Evolutionary conservation across 768 basidiomycete genomes (phyloP).

Genomic region (Suillus alpinus): DNA sequence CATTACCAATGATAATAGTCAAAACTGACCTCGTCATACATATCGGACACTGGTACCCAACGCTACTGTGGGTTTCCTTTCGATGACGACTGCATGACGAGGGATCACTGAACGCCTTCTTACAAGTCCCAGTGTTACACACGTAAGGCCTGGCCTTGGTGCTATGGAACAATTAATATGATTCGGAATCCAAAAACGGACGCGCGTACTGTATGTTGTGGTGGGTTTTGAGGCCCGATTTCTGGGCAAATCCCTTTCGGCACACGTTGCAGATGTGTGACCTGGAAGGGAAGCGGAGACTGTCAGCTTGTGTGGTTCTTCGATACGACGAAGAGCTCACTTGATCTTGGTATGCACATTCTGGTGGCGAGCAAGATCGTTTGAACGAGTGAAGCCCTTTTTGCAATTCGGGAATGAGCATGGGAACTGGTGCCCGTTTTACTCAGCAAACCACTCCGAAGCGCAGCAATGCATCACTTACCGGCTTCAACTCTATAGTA

Average conservation of each 20-base stretch:
- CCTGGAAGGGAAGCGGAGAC: constrained; percentile 31
- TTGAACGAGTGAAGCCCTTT: no score
- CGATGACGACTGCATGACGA: constrained; percentile 67
- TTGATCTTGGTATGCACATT: constrained; percentile 47
- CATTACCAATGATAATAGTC: neutral
- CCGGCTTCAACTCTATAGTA: neutral
- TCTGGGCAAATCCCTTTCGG: constrained; percentile 55
- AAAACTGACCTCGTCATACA: constrained; percentile 47
- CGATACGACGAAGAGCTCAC: constrained; percentile 30
- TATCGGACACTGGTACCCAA: constrained; percentile 46
- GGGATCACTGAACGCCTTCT: constrained; percentile 59
- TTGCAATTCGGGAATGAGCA: no score
- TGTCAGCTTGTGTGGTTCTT: constrained; percentile 1
- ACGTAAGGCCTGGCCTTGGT: constrained; percentile 48
- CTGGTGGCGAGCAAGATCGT: constrained; percentile 61
- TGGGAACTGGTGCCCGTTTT: constrained; percentile 25
- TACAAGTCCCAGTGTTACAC: constrained; percentile 49
- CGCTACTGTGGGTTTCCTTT: constrained; percentile 59
- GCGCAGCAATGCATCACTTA: neutral
- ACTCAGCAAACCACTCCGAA: neutral
- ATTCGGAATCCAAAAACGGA: neutral
- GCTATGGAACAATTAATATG: constrained; percentile 31
- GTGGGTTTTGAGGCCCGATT: constrained; percentile 61
- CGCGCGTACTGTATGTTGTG: constrained; percentile 59
- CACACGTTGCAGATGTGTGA: constrained; percentile 52